Percentiles rank a stretch among this genome's conserved stretches.
These are phyloP conservation scores for Teunomyces gatunensis DNA, from an alignment of 805 yeast genomes.

Conservation along the genomic window DNA sequence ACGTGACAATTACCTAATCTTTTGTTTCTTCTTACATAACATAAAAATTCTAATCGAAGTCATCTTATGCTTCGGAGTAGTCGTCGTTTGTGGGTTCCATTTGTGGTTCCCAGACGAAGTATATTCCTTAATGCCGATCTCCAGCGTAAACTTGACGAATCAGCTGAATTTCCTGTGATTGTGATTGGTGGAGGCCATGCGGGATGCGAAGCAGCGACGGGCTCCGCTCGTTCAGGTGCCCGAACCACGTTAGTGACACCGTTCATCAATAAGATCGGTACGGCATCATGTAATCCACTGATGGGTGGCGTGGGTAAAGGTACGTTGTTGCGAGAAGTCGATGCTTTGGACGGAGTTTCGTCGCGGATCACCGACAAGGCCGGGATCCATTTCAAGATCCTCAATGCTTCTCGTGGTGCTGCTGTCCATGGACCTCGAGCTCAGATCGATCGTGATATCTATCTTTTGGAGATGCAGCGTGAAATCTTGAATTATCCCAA, in stretches of 20 bases:
- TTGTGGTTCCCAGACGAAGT: not conserved
- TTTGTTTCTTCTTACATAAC: too few relatives aligned
- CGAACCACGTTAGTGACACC: constrained; percentile 77
- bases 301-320: constrained; percentile 99
- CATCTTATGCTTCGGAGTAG: not conserved
- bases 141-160: not conserved
- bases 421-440: constrained; percentile 99
- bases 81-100: not conserved
- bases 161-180: constrained; percentile 54
- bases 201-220: constrained; percentile 96
- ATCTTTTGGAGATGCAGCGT: constrained; percentile 74
- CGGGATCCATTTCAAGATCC: constrained; percentile 85
- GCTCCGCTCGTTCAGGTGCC: constrained; percentile 82
- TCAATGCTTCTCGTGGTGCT: constrained; percentile 85
- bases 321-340: constrained; percentile 85
- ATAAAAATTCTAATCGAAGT: too few relatives aligned
- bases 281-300: constrained; percentile 95
- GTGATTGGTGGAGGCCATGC: constrained; percentile 99
- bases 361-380: constrained; percentile 85
- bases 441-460: constrained; percentile 85
- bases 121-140: constrained; percentile 23
- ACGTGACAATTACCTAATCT: not conserved
- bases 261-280: constrained; percentile 69
- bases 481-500: constrained; percentile 55
- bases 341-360: constrained; percentile 93